Evolutionary conservation across 805 yeast genomes (phyloP).

Genomic region (Brettanomyces sp.): DNA sequence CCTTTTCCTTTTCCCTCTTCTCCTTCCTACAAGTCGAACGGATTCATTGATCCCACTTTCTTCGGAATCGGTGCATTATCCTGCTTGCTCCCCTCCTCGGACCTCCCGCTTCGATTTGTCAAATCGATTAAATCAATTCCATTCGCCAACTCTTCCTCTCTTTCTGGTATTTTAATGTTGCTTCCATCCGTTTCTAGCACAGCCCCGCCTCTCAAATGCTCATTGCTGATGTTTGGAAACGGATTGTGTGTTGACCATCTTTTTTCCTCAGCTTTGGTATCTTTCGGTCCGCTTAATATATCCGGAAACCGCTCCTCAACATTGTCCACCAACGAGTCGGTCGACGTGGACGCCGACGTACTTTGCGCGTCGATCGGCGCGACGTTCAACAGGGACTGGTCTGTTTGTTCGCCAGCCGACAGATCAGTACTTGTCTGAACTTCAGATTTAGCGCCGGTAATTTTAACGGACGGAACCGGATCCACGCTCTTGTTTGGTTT

Average conservation of each 20-base stretch:
- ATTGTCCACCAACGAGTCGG: conserved; percentile 17
- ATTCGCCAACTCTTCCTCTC: neutral
- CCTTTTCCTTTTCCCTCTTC: too few species aligned
- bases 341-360: conserved; percentile 11
- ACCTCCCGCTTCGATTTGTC: neutral
- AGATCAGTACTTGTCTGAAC: too few species aligned
- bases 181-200: neutral
- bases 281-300: neutral
- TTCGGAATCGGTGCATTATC: neutral
- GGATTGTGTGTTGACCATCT: conserved; percentile 19
- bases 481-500: too few species aligned
- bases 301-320: conserved; percentile 42
- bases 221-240: conserved; percentile 17
- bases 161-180: too few species aligned
- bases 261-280: conserved; percentile 2
- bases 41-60: too few species aligned
- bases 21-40: too few species aligned
- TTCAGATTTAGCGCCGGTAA: too few species aligned
- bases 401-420: too few species aligned
- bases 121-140: neutral
- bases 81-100: neutral
- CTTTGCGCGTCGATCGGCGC: neutral
- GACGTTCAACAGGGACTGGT: too few species aligned
- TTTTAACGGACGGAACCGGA: too few species aligned
- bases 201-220: conserved; percentile 15